These are phyloP conservation scores for Suaeda aralocaspica DNA, from an alignment of 148 eudicot species.

Conservation along the genomic window DNA sequence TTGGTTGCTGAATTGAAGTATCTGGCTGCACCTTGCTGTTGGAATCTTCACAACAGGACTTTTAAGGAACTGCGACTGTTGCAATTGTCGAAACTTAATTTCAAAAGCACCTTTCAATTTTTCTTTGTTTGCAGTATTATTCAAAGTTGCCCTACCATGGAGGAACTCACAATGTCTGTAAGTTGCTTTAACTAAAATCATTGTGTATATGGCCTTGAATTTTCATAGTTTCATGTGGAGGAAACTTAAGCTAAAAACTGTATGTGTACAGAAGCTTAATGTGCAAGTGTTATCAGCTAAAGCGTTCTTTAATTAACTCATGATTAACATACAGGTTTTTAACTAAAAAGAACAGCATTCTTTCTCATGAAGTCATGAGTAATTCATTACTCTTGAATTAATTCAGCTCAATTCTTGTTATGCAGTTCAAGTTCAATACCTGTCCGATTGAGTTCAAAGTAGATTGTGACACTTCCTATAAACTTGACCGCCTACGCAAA, in stretches of 20 bases:
- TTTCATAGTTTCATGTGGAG: too few species aligned
- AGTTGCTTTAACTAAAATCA: not conserved
- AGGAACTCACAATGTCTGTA: constrained; percentile 1
- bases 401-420: too few species aligned
- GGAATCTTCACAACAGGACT: not conserved
- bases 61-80: not conserved
- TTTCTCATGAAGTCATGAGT: not conserved
- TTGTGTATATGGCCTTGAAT: not conserved
- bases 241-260: too few species aligned
- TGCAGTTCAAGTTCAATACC: not conserved
- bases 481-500: not conserved
- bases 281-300: too few species aligned
- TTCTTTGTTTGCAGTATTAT: not conserved
- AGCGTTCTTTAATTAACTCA: too few species aligned
- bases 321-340: too few species aligned
- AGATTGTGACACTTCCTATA: not conserved
- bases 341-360: not conserved
- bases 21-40: not conserved
- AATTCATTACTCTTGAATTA: too few species aligned
- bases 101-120: not conserved
- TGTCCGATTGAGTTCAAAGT: not conserved
- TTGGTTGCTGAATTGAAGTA: constrained; percentile 8
- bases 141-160: constrained; percentile 8
- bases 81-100: not conserved
- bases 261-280: too few species aligned